Base-by-base conservation (phyloP, 2,329 filamentous ascomycete genomes). In the Apiospora malaysiana region DNA sequence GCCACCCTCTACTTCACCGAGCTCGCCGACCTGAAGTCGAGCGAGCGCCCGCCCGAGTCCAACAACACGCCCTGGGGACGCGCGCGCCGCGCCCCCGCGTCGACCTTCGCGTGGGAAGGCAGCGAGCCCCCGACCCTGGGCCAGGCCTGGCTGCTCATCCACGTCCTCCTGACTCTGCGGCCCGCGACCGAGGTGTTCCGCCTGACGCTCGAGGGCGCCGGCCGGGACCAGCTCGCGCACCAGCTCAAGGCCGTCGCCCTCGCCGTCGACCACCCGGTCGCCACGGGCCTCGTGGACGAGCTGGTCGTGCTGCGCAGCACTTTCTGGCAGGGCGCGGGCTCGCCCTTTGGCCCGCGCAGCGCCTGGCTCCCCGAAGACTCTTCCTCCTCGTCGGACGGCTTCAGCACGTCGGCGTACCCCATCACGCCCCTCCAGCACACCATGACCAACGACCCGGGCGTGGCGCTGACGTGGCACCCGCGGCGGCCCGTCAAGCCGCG, bases 301-400 rank as follows among this genome's bases (percentile, higher is more conserved):
- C 76, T 80, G 5, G 70, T 89, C 67, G 77, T 86, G 69, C 82
- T 87, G 70, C 84, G 86, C 73, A 83, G 83, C 78, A 84, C 90
- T 45, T 92, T 93, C 83, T 93, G 91, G 90, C 91, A 92, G 76
- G 91, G 91, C 65, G 91, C 91, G 42, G 90, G 87, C 23, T 91
- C 90, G 0, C 91, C 91, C 8, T 87, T 92, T 70, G 91, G 91
- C 14, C 83, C 90, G 65, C 90, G 90, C 27, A 86, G 90, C 2
- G 85, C 86, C 71, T 92, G 91, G 91, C 84, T 86, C 8, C 85
- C 88, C 2, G 83, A 84, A 59, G 81, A 86, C 63, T 71, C 73
- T 14, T 63, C 81, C 21, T 78, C 84, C 59, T 78, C 79, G 1
- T 81, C 75, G 27, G 14, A 12, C 10, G 43, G 14, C 23, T 63